Evolutionary conservation across 352 stramenopile species (phyloP).

Genomic region (Lagenidium giganteum): DNA sequence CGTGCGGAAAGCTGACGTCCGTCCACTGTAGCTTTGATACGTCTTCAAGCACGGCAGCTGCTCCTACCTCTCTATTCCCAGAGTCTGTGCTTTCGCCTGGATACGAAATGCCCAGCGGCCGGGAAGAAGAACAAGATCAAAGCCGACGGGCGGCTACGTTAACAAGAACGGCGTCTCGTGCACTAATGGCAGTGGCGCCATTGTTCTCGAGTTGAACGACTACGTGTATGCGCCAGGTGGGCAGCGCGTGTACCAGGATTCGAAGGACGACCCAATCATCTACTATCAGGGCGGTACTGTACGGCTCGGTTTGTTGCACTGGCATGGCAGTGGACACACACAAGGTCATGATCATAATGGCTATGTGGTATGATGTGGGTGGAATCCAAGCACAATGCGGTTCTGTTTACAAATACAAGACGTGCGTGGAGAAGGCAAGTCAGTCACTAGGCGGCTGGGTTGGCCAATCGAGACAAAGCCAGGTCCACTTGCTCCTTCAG

Average conservation of each 20-base stretch:
- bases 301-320: too few species aligned
- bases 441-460: too few species aligned
- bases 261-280: conserved; percentile 29
- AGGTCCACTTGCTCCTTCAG: too few species aligned
- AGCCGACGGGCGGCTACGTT: conserved; percentile 25
- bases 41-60: conserved; percentile 29
- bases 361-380: too few species aligned
- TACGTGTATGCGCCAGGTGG: conserved; percentile 40
- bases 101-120: conserved; percentile 13
- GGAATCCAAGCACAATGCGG: too few species aligned
- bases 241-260: conserved; percentile 40
- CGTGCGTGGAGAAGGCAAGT: too few species aligned
- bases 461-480: too few species aligned
- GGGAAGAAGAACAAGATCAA: conserved; percentile 52
- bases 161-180: conserved; percentile 28
- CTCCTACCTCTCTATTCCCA: conserved; percentile 44
- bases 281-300: conserved; percentile 61
- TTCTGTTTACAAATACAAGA: too few species aligned
- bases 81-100: conserved; percentile 28
- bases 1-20: conserved; percentile 47
- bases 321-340: too few species aligned
- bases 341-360: too few species aligned
- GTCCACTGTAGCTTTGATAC: conserved; percentile 46
- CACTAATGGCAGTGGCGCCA: conserved; percentile 30
- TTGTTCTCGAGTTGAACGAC: conserved; percentile 37